Percentiles rank a stretch among this genome's conserved stretches.
Evolutionary conservation across 768 basidiomycete genomes (phyloP).

Genomic region (Amanita muscaria): DNA sequence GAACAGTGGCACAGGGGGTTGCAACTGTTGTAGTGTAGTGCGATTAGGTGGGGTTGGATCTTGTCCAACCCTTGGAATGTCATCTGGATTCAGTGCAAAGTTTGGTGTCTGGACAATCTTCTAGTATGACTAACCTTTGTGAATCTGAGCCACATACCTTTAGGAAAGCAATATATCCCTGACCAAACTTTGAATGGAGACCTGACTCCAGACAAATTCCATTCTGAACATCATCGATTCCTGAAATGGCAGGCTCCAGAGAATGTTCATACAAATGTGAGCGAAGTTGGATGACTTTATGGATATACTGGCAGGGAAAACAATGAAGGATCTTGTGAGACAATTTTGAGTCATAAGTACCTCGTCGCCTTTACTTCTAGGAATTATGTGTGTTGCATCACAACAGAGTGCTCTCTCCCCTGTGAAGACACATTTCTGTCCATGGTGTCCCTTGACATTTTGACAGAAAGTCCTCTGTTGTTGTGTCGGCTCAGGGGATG

Average conservation of each 20-base stretch:
- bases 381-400: slow-evolving; percentile 7
- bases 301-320: slow-evolving; percentile 10
- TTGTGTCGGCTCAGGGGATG: slow-evolving; percentile 10
- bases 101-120: slow-evolving; percentile 6
- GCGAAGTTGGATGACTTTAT: slow-evolving; percentile 5
- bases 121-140: slow-evolving; percentile 4
- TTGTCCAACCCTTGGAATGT: slow-evolving; percentile 10
- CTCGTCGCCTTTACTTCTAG: slow-evolving; percentile 11
- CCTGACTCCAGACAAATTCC: not conserved
- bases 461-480: not conserved
- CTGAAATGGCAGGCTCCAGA: too few species aligned
- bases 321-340: slow-evolving; percentile 4
- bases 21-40: slow-evolving; percentile 12
- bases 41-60: slow-evolving; percentile 12
- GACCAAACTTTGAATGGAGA: not conserved
- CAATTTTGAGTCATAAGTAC: slow-evolving; percentile 5
- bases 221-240: too few species aligned
- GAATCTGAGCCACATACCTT: not conserved
- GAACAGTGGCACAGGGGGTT: not conserved
- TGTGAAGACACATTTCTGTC: slow-evolving; percentile 1
- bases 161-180: not conserved
- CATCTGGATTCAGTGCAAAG: slow-evolving; percentile 9
- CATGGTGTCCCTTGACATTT: slow-evolving; percentile 8
- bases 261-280: not conserved
- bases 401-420: not conserved